A percentile compares a stretch with the other conserved stretches of the same genome.
Conservation (phyloP, 1,284 basidiomycete species). For the Moesziomyces globuligerus region DNA sequence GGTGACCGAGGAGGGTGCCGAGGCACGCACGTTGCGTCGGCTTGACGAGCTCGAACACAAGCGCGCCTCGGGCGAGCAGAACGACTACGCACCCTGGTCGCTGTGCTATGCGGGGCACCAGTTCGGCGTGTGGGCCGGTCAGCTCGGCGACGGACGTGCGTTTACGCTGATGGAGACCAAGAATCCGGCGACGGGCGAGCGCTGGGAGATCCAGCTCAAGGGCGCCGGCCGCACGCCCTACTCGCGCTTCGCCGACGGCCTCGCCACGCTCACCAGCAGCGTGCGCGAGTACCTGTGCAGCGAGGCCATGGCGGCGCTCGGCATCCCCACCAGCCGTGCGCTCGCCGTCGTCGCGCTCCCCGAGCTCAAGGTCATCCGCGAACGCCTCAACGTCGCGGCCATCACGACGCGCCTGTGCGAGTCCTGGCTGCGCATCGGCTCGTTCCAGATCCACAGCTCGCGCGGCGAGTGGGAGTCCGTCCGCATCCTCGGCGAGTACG, state of each 20-base stretch:
- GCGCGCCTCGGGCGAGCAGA: slow-evolving; percentile 9
- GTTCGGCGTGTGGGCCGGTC: slow-evolving; percentile 94
- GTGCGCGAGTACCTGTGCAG: slow-evolving; percentile 79
- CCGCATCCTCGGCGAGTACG: slow-evolving; percentile 72
- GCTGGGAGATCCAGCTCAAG: slow-evolving; percentile 86
- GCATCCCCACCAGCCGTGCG: slow-evolving; percentile 88
- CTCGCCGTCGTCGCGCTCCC: slow-evolving; percentile 83
- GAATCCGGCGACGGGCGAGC: slow-evolving; percentile 68
- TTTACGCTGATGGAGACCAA: slow-evolving; percentile 80
- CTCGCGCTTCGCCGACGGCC: slow-evolving; percentile 87
- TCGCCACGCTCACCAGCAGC: slow-evolving; percentile 89
- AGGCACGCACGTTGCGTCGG: slow-evolving; percentile 22
- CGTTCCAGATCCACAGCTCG: slow-evolving; percentile 84
- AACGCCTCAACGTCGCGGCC: slow-evolving; percentile 81
- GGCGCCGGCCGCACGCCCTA: slow-evolving; percentile 94
- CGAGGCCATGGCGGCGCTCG: slow-evolving; percentile 83
- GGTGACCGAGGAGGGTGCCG: slow-evolving; percentile 19
- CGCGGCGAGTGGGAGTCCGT: slow-evolving; percentile 71
- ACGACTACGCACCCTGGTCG: slow-evolving; percentile 59
- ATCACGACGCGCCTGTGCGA: slow-evolving; percentile 85
- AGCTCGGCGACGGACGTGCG: slow-evolving; percentile 93
- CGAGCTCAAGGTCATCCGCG: slow-evolving; percentile 79
- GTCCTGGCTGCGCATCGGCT: slow-evolving; percentile 91
- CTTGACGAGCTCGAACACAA: slow-evolving; percentile 42
- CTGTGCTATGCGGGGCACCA: slow-evolving; percentile 71